Evolutionary conservation across 2,329 filamentous ascomycete genomes (phyloP).

Genomic region (Neopestalotiopsis clavispora): DNA sequence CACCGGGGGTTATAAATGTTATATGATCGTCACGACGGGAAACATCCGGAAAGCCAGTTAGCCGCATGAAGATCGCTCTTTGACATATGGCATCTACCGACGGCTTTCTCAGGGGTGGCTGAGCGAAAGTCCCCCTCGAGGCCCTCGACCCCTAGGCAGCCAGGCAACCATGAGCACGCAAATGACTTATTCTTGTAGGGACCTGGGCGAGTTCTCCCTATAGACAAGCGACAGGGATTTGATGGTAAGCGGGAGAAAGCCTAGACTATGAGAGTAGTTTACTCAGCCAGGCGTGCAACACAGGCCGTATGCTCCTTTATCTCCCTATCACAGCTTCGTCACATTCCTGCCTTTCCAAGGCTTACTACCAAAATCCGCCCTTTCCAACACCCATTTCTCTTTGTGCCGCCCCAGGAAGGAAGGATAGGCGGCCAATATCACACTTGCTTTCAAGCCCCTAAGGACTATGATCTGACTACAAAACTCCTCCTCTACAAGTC

Average conservation of each 20-base stretch:
- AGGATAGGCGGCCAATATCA: neutral
- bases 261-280: too few relatives aligned
- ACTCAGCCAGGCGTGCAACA: too few relatives aligned
- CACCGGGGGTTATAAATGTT: neutral
- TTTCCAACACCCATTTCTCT: neutral
- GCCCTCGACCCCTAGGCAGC: too few relatives aligned
- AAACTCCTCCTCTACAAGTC: neutral
- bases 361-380: neutral
- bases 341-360: neutral
- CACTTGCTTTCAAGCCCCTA: neutral
- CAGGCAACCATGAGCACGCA: too few relatives aligned
- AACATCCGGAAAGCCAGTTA: neutral
- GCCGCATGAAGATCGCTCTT: neutral
- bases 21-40: neutral
- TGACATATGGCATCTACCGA: neutral
- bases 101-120: neutral
- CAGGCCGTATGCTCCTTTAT: too few relatives aligned
- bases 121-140: too few relatives aligned
- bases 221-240: too few relatives aligned
- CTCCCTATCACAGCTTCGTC: too few relatives aligned
- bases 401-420: neutral
- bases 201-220: too few relatives aligned
- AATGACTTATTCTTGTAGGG: too few relatives aligned
- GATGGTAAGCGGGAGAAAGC: too few relatives aligned
- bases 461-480: neutral